Evolutionary conservation across 208 protist species (phyloP).

Genomic region (Wallacemonas collosoma): DNA sequence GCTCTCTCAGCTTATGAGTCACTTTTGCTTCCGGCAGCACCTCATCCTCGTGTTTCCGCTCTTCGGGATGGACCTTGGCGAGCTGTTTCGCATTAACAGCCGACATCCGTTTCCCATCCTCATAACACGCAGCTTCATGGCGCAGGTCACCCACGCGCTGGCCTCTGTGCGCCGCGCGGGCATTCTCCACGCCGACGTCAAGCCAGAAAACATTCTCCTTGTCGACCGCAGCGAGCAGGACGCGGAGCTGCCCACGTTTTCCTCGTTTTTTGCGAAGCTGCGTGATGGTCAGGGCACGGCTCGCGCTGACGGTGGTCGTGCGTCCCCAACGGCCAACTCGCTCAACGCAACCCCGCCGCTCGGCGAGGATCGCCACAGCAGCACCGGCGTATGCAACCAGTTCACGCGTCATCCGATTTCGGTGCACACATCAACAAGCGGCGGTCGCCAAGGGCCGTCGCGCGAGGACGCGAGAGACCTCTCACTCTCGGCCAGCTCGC

Average conservation of each 20-base stretch:
- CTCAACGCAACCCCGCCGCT: too few relatives aligned
- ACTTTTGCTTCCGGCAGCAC: constrained; percentile 62
- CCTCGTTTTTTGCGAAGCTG: neutral
- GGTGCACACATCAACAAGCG: too few relatives aligned
- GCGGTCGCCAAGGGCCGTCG: too few relatives aligned
- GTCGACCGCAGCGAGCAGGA: constrained; percentile 27
- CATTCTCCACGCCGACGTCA: constrained; percentile 96
- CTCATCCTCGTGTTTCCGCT: constrained; percentile 60
- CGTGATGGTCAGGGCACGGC: neutral
- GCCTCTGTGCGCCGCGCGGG: constrained; percentile 55
- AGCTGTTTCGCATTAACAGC: constrained; percentile 51
- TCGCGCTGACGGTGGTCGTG: neutral
- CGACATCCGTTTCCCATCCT: constrained; percentile 32
- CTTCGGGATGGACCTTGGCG: constrained; percentile 63
- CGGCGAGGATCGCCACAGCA: neutral
- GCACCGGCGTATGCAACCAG: neutral
- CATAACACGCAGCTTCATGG: constrained; percentile 44
- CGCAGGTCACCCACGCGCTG: constrained; percentile 84
- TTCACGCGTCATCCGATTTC: too few relatives aligned
- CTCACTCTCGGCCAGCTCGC: neutral
- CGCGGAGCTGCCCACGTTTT: constrained; percentile 15
- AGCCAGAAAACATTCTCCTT: constrained; percentile 91
- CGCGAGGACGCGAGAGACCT: neutral
- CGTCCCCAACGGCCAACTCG: neutral
- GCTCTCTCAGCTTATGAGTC: constrained; percentile 27